Evolutionary conservation across 306 rosid species (phyloP).

Genomic region (Elaeagnus macrophylla): DNA sequence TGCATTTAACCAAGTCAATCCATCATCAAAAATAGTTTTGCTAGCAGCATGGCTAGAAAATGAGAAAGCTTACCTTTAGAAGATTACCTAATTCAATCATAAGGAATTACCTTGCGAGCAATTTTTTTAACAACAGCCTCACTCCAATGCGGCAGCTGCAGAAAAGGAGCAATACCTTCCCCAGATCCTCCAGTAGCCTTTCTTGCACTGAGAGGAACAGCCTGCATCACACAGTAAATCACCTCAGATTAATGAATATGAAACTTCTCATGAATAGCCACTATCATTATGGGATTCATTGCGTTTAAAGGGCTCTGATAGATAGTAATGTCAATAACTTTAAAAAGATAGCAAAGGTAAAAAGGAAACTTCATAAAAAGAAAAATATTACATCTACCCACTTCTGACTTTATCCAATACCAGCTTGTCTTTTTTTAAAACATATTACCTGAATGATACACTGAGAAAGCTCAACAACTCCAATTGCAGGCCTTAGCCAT

Average conservation of each 20-base stretch:
- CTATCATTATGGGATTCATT: not conserved
- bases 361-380: not conserved
- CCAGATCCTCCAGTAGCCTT: constrained; percentile 84
- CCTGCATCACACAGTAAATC: constrained; percentile 37
- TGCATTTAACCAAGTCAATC: too few relatives aligned
- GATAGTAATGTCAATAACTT: too few relatives aligned
- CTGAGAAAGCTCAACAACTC: constrained; percentile 93
- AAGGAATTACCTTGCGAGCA: constrained; percentile 68
- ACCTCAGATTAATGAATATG: constrained; percentile 9
- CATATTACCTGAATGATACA: constrained; percentile 79
- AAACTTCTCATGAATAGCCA: not conserved
- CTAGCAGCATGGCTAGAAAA: not conserved
- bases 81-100: not conserved
- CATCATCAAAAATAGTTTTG: too few relatives aligned
- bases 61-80: constrained; percentile 4
- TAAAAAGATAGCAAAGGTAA: too few relatives aligned
- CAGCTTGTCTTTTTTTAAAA: not conserved
- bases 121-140: constrained; percentile 82
- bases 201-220: constrained; percentile 90
- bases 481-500: constrained; percentile 97
- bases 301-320: not conserved
- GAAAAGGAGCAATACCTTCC: constrained; percentile 91
- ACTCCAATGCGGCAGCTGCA: constrained; percentile 89
- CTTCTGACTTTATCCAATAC: not conserved
- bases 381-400: not conserved